Evolutionary conservation across 1,139 yeast species (phyloP).

Genomic region (Hyphopichia wangnamkhiaoensis): DNA sequence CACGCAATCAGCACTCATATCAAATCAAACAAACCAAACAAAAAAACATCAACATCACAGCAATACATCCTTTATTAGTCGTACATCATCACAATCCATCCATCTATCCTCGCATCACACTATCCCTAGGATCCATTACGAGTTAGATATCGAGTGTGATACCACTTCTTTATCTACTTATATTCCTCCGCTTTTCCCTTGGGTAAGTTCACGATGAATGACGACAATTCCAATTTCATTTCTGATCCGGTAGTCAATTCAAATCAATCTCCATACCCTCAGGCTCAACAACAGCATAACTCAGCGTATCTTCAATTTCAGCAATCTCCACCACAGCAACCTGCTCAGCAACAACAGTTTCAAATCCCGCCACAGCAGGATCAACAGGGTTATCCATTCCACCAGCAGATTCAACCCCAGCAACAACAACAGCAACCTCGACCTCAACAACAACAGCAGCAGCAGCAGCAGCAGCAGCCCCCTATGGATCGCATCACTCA

Average conservation of each 20-base stretch:
- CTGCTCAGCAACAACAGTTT: background rate
- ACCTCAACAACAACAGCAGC: background rate
- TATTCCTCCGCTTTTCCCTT: too few relatives aligned
- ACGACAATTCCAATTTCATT: constrained; percentile 1
- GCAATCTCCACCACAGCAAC: background rate
- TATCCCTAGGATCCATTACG: too few relatives aligned
- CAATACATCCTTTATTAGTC: too few relatives aligned
- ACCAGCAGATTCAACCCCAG: background rate
- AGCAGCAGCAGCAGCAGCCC: background rate
- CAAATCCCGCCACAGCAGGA: too few relatives aligned
- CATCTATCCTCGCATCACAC: too few relatives aligned
- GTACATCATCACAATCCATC: too few relatives aligned
- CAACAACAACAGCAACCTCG: background rate
- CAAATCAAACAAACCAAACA: too few relatives aligned
- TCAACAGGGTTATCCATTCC: too few relatives aligned
- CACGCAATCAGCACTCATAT: too few relatives aligned
- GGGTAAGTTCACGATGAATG: constrained; percentile 1
- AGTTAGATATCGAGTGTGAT: too few relatives aligned
- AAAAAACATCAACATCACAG: too few relatives aligned
- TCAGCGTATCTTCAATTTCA: background rate
- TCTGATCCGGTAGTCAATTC: constrained; percentile 1
- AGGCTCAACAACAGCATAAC: background rate
- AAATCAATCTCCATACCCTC: background rate
- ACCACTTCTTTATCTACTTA: too few relatives aligned
- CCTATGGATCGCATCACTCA: constrained; percentile 1